These are phyloP conservation scores for Aegilops longissima DNA, from an alignment of 176 grass and related monocot species.

Conservation along the genomic window DNA sequence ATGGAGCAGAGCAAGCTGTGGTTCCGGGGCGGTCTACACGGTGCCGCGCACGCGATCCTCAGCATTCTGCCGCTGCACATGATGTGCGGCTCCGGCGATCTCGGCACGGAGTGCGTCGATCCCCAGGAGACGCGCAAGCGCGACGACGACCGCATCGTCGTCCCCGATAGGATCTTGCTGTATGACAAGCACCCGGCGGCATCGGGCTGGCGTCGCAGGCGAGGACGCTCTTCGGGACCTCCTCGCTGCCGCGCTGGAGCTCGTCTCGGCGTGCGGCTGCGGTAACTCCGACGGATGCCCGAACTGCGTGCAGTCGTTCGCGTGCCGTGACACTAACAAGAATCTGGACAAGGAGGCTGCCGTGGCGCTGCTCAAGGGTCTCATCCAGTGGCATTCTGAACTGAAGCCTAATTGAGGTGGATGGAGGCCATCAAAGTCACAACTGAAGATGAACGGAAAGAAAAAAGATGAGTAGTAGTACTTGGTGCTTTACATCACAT, in stretches of 20 bases:
- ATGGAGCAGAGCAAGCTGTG: slow-evolving; percentile 28
- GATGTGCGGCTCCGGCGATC: slow-evolving; percentile 39
- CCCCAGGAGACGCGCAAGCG: slow-evolving; percentile 33
- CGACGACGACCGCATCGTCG: background rate
- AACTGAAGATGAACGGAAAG: background rate
- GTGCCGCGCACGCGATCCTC: background rate
- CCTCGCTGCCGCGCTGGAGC: slow-evolving; percentile 43
- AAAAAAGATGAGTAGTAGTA: background rate
- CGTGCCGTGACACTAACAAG: background rate
- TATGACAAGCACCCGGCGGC: slow-evolving; percentile 67
- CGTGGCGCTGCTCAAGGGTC: slow-evolving; percentile 12
- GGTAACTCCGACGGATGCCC: slow-evolving; percentile 8
- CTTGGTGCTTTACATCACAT: no score
- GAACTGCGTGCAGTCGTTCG: slow-evolving; percentile 24
- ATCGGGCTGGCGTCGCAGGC: slow-evolving; percentile 59
- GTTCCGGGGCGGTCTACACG: slow-evolving; percentile 34
- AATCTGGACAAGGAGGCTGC: slow-evolving; percentile 12
- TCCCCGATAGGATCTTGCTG: slow-evolving; percentile 53
- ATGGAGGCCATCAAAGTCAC: background rate
- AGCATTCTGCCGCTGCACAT: slow-evolving; percentile 3
- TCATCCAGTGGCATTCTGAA: slow-evolving; percentile 7
- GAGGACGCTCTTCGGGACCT: slow-evolving; percentile 52
- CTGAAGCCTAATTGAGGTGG: background rate
- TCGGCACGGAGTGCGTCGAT: slow-evolving; percentile 51
- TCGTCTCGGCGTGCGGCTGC: slow-evolving; percentile 33